Evolutionary conservation across 768 basidiomycete species (phyloP), one percentile per base, ranked within the genome.

Genomic region (Holtermanniella nyarrowii): DNA sequence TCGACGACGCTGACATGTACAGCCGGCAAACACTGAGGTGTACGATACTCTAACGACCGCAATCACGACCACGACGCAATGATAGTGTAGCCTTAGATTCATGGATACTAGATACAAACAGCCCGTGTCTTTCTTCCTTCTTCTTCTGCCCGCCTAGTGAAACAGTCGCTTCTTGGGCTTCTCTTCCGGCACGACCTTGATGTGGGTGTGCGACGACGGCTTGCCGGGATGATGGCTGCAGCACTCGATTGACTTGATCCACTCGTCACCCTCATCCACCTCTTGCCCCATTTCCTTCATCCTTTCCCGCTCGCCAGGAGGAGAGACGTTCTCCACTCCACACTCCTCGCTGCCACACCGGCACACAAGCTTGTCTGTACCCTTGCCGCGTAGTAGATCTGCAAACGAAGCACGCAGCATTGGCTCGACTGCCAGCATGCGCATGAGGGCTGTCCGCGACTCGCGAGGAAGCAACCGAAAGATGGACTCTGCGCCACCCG

Each of bases 381-480:
- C 84, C 46, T 74, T 76, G 23, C 90, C 90, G 66, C 84, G 82
- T 47, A 97, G 77, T 45, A 99, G 73, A 68, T 96, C 89, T 11
- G 88, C 85, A 51, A 99, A 79, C 24, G 95, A 96, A 69, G 89
- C 93, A 39, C 95, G 82, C 44, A 83, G 80, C 16, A 78, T 75
- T 3, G 93, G 87, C 65, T 97, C 93, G 44, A 96, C 80, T 61
- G 81, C 83, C 60, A 99, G 76, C 95, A 99, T 99, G 49, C 90
- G 80, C 53, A 88, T 85, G 54, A 99, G 78, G 13, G 86, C 88
- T 5, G 83, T 78, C 39, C 95, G 80, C 13, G 88, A 82, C 74
- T 99, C 93, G 49, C 95, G 83, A 1, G 95, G 95, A 21, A 99
- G 78, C 10, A 97, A 77, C 18, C 93, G 82, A 77, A 99, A 97